phyloP scores from a whole-genome alignment of 371 early-diverging fungal species.

The Synchytrium microbalum region DNA sequence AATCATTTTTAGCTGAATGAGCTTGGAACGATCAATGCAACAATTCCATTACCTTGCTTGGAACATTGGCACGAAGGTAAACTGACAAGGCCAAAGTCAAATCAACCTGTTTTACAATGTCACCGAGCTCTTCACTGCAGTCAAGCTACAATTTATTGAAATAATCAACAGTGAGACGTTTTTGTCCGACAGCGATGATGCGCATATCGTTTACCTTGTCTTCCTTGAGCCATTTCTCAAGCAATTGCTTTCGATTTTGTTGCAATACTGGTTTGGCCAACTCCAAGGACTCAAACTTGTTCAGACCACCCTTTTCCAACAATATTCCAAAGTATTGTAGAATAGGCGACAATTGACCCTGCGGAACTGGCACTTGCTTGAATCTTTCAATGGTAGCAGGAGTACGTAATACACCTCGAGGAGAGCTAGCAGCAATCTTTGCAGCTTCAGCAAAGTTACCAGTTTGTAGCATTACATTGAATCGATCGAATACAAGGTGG shows the following conservation, averaged over 20 bases:
- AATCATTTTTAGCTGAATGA: not conserved
- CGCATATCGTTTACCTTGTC: constrained; percentile 54
- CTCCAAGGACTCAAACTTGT: constrained; percentile 90
- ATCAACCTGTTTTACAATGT: constrained; percentile 90
- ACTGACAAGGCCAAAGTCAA: constrained; percentile 85
- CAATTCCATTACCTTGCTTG: constrained; percentile 60
- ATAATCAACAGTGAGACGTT: constrained; percentile 2
- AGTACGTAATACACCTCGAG: constrained; percentile 91
- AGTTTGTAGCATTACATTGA: constrained; percentile 71
- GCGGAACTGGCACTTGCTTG: constrained; percentile 68
- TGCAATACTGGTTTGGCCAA: constrained; percentile 85
- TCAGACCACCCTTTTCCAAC: constrained; percentile 90
- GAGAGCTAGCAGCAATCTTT: constrained; percentile 92
- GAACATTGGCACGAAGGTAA: constrained; percentile 88
- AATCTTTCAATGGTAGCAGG: constrained; percentile 90
- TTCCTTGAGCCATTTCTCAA: constrained; percentile 98
- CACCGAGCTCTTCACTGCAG: constrained; percentile 96
- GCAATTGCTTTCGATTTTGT: constrained; percentile 84
- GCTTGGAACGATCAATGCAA: not conserved
- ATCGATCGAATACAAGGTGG: constrained; percentile 77
- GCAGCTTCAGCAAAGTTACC: constrained; percentile 86
- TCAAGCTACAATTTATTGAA: constrained; percentile 41
- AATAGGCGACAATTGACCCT: constrained; percentile 86
- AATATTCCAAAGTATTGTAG: constrained; percentile 94
- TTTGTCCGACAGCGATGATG: not conserved